Percentiles rank a stretch among this genome's conserved stretches.
phyloP scores from a whole-genome alignment of 2,329 filamentous ascomycete genomes.

The Fusarium setosum region DNA sequence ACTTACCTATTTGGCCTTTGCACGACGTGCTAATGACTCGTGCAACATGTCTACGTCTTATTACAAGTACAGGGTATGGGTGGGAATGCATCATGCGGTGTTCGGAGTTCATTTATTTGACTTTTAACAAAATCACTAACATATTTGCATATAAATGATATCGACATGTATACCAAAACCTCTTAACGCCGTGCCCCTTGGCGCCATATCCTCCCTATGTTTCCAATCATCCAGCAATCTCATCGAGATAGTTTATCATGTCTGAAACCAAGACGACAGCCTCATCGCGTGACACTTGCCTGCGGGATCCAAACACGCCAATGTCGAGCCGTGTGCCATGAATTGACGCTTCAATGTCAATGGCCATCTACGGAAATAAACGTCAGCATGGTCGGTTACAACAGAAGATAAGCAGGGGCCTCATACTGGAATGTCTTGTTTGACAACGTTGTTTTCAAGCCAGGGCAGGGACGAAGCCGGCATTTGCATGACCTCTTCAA shows the following conservation, averaged over 20 bases:
- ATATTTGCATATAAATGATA: neutral
- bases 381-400: neutral
- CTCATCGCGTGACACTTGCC: slow-evolving; percentile 39
- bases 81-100: slow-evolving; percentile 25
- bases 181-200: neutral
- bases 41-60: neutral
- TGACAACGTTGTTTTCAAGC: slow-evolving; percentile 38
- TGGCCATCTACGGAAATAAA: slow-evolving; percentile 45
- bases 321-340: slow-evolving; percentile 48
- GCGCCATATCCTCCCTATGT: neutral
- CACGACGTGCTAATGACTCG: neutral
- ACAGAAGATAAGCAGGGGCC: no score
- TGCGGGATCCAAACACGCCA: slow-evolving; percentile 53
- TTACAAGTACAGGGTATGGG: neutral
- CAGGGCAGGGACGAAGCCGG: slow-evolving; percentile 4
- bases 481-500: neutral
- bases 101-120: slow-evolving; percentile 10
- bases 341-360: slow-evolving; percentile 56
- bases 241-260: slow-evolving; percentile 36
- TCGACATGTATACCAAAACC: neutral
- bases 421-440: slow-evolving; percentile 45
- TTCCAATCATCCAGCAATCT: neutral
- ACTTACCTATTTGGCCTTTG: neutral
- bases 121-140: neutral
- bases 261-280: slow-evolving; percentile 41